Base-by-base conservation (phyloP, 139 green algal species). In the Chlorella vulgaris region DNA sequence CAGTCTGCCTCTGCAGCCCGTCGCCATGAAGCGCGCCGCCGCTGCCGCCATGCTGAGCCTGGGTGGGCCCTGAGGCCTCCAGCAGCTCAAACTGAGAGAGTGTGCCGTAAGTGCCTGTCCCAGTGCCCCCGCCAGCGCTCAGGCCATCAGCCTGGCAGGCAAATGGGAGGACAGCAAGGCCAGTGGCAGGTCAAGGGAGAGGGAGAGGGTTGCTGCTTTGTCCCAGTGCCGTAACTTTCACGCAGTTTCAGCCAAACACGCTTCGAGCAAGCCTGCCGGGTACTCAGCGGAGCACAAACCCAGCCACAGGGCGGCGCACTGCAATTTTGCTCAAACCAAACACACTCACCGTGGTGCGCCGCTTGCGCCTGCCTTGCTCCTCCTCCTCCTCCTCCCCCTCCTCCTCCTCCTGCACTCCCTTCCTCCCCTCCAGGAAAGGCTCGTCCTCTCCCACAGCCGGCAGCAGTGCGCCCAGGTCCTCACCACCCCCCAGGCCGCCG, bases 381-480 rank as follows among this genome's bases (percentile, higher is more conserved):
- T 22, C 51, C 42, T 15, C 15, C 70, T 22, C 28, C 73, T 35
- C 51, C 22, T 33, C 66, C 63, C 58, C 53, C 68, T 50, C 35
- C 51, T 63, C 68, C 18, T 22, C 51, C 42, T 15, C 15, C 70
- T 22, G n/a, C 73, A 22, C 51, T 24, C 24, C 66, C 63, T 68
- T 38, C 68, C 42, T 26, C 51, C 51, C 68, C 18, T 71, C 78
- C n/a, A 73, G 39, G 39, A 51, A 71, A 1, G 35, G 65, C 78
- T 83, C 78, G 18, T 83, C 67, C 67, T 83, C 78, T 28, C 53
- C 78, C 68, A 83, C 78, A 26, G 24, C 78, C 10, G 78, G 78
- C 78, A 83, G 78, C 78, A 83, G 78, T 36, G 53, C 67, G 6
- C 65, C 78, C 51, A 83, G 67, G 53, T 83, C 78, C 15, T n/a